A percentile compares a stretch with the other conserved stretches of the same genome.
Evolutionary conservation across 257 asterid species (phyloP).

Genomic region (Perilla frutescens): DNA sequence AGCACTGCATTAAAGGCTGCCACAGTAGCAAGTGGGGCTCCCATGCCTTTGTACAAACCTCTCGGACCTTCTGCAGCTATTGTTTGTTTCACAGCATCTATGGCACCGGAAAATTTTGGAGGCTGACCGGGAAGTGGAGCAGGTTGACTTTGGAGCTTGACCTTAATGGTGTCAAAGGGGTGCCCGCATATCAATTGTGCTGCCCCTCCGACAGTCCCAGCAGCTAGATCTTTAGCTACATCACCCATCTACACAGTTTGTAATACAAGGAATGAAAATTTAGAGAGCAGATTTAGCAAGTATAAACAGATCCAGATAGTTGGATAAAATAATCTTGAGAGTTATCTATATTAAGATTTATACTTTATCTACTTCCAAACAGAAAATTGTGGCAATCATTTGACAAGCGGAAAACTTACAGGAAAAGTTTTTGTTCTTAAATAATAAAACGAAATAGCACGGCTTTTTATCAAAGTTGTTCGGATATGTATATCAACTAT

Average conservation of each 20-base stretch:
- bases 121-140: constrained; percentile 79
- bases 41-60: constrained; percentile 97
- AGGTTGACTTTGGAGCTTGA: constrained; percentile 97
- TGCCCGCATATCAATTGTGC: constrained; percentile 87
- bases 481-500: too few species aligned
- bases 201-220: constrained; percentile 76
- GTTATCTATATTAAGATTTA: neutral
- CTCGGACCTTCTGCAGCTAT: constrained; percentile 88
- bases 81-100: constrained; percentile 90
- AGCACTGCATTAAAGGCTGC: constrained; percentile 89
- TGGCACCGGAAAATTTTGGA: constrained; percentile 79
- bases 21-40: constrained; percentile 97
- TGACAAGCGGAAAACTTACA: too few species aligned
- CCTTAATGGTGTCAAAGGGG: constrained; percentile 97
- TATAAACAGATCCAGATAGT: neutral
- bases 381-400: neutral
- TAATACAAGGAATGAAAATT: neutral
- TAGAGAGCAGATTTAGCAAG: neutral
- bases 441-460: too few species aligned
- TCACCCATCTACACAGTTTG: constrained; percentile 56
- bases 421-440: too few species aligned
- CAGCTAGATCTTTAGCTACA: constrained; percentile 42
- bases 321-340: neutral
- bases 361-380: neutral
- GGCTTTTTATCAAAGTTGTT: too few species aligned